Base-by-base conservation (phyloP, 176 grass and related monocot genomes). In the Elaeis guineensis region DNA sequence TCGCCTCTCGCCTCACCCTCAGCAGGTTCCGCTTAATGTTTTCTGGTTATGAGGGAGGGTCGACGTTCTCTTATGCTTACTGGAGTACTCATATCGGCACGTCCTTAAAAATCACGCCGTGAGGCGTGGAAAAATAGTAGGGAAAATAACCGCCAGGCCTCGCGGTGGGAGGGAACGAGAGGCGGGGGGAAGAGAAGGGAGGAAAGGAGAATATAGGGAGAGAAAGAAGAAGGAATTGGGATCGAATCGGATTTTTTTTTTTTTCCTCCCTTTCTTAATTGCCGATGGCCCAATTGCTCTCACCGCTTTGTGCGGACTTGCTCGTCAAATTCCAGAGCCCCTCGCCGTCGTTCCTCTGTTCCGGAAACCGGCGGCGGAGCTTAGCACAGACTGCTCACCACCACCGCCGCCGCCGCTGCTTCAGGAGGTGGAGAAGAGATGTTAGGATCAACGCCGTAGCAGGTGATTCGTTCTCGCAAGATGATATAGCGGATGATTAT, bases 401-500 rank as follows among this genome's bases (percentile, higher is more conserved):
- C 28, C 28, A 6, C 35, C 35, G 11, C 58, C 8, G 17, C 54
- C 7, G 35, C 9, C 35, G 35, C 35, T 14, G 35, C 35, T 14
- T 44, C 7, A 44, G 35, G 35, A 14, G 9, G 58, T 1, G 58
- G 25, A 61, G 11, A 44, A 44, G 35, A 14, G 35, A 44, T 44
- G 35, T 44, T 12, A 14, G 35, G 35, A 44, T 44, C 9, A 12
- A 6, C 35, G 35, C 35, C 7, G 35, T 14, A 44, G 35, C 35
- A 44, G 2, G 11, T 44, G 35, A 44, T 12, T 30, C 35, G 35
- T 57, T 54, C 25, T 28, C 25, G 22, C 61, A 76, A 16, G 65
- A 68, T 25, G 86, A 86, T 3, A 58, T 86, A 25, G 85, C 82
- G 3, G 90, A 95, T 51, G 90, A 95, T 50, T 95, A 81, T 74